Evolutionary conservation across 2,329 filamentous ascomycete species (phyloP).

Genomic region (Ascochyta clinopodiicola): DNA sequence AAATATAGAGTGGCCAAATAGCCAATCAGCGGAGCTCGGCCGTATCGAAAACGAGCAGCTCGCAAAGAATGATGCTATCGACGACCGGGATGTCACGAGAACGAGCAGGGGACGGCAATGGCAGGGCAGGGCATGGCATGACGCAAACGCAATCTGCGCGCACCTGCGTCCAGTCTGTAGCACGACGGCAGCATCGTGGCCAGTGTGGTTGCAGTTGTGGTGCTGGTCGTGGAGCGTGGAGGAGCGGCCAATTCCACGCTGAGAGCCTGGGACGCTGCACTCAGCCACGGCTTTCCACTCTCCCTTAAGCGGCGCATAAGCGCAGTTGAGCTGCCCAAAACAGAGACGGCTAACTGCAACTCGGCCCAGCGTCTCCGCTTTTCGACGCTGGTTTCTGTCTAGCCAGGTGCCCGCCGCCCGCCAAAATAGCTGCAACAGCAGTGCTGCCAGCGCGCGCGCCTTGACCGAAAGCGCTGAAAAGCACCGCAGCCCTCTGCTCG

Average conservation of each 20-base stretch:
- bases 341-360: slow-evolving; percentile 13
- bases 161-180: slow-evolving; percentile 15
- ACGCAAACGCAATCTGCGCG: slow-evolving; percentile 14
- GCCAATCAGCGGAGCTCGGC: slow-evolving; percentile 7
- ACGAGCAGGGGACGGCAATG: slow-evolving; percentile 6
- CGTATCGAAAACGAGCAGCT: slow-evolving; percentile 14
- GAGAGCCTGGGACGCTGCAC: slow-evolving; percentile 4
- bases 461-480: slow-evolving; percentile 13
- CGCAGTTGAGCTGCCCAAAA: slow-evolving; percentile 21
- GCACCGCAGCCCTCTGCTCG: slow-evolving; percentile 10
- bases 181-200: slow-evolving; percentile 8
- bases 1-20: slow-evolving; percentile 14
- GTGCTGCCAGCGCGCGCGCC: slow-evolving; percentile 2
- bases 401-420: slow-evolving; percentile 20
- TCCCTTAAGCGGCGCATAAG: slow-evolving; percentile 15
- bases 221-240: not conserved
- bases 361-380: slow-evolving; percentile 17
- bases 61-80: slow-evolving; percentile 6
- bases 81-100: slow-evolving; percentile 1
- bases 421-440: slow-evolving; percentile 4
- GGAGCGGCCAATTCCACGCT: not conserved
- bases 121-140: slow-evolving; percentile 4
- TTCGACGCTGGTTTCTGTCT: slow-evolving; percentile 20
- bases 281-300: slow-evolving; percentile 14
- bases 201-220: not conserved